Percentiles rank a stretch among this genome's conserved stretches.
Evolutionary conservation across 2,329 filamentous ascomycete genomes (phyloP).

Genomic region (Xylariomycetidae sp.): DNA sequence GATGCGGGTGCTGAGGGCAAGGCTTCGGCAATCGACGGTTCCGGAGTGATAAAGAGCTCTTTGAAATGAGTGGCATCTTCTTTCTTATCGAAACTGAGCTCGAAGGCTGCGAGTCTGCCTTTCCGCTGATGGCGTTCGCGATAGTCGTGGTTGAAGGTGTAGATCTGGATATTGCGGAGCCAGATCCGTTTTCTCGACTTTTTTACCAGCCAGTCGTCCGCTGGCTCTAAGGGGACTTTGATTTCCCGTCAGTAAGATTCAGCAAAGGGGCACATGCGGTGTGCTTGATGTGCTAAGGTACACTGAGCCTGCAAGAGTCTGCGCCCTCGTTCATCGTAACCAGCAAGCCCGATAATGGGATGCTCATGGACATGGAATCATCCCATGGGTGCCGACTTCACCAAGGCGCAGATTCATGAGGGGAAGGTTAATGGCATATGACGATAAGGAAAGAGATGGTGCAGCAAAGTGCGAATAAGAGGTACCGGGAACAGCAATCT

Average conservation of each 20-base stretch:
- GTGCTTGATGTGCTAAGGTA: neutral
- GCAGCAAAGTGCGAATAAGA: too few relatives aligned
- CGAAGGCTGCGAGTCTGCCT: constrained; percentile 41
- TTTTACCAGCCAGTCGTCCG: constrained; percentile 44
- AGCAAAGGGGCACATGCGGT: neutral
- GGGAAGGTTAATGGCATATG: neutral
- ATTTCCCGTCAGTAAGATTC: too few relatives aligned
- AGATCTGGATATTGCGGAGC: constrained; percentile 49
- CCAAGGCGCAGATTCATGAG: too few relatives aligned
- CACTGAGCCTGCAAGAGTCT: too few relatives aligned
- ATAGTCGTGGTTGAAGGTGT: constrained; percentile 54
- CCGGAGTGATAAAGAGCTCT: constrained; percentile 30
- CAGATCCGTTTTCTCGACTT: constrained; percentile 41
- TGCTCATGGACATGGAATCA: too few relatives aligned
- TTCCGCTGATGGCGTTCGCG: constrained; percentile 45
- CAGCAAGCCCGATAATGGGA: too few relatives aligned
- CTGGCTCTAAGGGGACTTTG: constrained; percentile 45
- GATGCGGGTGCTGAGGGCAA: neutral
- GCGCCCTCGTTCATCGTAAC: too few relatives aligned
- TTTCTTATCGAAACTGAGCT: constrained; percentile 39
- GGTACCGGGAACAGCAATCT: too few relatives aligned
- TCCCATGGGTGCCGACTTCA: too few relatives aligned
- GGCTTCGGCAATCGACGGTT: constrained; percentile 6
- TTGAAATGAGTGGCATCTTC: constrained; percentile 33
- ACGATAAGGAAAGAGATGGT: neutral